phyloP scores from a whole-genome alignment of 2,329 filamentous ascomycete genomes.

The Nakataea oryzae region DNA sequence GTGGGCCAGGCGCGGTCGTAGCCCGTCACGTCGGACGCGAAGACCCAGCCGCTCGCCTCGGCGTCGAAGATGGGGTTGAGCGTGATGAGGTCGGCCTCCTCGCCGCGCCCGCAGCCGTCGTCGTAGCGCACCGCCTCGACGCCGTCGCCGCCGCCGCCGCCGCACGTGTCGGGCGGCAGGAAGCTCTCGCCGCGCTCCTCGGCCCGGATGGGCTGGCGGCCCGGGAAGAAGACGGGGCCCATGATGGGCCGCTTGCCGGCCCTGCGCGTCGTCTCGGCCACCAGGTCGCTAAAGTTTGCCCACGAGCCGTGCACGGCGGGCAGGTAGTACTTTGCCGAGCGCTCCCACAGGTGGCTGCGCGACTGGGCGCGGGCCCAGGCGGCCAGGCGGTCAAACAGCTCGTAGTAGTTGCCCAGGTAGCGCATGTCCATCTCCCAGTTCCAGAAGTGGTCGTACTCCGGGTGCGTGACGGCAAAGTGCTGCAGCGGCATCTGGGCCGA shows the following conservation, averaged over 20 bases:
- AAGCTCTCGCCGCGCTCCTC: conserved; percentile 42
- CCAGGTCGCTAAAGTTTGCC: conserved; percentile 59
- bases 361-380: conserved; percentile 59
- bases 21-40: conserved; percentile 59
- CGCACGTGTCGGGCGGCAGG: conserved; percentile 41
- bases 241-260: conserved; percentile 50
- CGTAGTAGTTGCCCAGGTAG: conserved; percentile 57
- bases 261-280: conserved; percentile 47
- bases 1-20: conserved; percentile 43
- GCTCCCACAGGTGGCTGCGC: conserved; percentile 66
- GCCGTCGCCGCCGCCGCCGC: conserved; percentile 28
- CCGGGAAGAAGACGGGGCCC: conserved; percentile 50
- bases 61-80: conserved; percentile 70
- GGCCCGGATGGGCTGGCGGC: conserved; percentile 32
- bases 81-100: conserved; percentile 46
- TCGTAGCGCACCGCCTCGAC: conserved; percentile 6
- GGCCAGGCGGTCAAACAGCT: conserved; percentile 59
- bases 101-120: conserved; percentile 47
- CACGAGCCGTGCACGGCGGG: conserved; percentile 59
- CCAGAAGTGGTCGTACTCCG: conserved; percentile 58
- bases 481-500: conserved; percentile 53
- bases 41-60: conserved; percentile 61
- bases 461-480: conserved; percentile 51
- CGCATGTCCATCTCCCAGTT: conserved; percentile 64
- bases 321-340: conserved; percentile 67